Evolutionary conservation across 345 rosid genomes (phyloP), one percentile per base, ranked within the genome.

Genomic region (Capsella bursapastoris): DNA sequence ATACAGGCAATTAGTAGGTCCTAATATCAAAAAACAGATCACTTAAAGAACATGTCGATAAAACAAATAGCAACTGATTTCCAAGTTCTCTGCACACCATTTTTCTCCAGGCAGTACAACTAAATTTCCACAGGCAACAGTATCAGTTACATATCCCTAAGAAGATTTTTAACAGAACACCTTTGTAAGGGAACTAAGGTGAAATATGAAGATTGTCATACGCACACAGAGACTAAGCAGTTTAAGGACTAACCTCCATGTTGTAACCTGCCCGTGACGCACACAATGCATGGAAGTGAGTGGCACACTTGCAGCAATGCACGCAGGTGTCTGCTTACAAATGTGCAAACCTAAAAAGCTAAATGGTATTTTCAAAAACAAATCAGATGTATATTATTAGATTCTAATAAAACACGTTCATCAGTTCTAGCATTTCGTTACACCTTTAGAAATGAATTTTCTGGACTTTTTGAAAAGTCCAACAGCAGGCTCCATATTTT

Each of bases 31-130:
- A 71, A 41, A 40, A 51, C 27, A 40, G 14, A 58, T 32, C 73
- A 57, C 15, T 49, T 22, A 22, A 22, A 22, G 11, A 49, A 64
- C 15, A 56, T 51, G 62, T 76, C 48, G 57, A 78, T 7, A 31
- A 65, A 49, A 14, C 45, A 63, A 48, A 58, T 4, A 41, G 4
- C 47, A 12, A 86, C 75, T 25, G 86, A 70, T 22, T 90, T 95
- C 81, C 88, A 90, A 22, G 90, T 86, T 68, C 81, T 82, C 83
- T 85, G 96, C 64, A 72, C 70, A 48, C 98, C 97, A 84, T 76
- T 83, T 77, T 80, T 91, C 90, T 88, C 97, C 53, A 47, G 67
- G 82, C 90, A 87, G 71, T 85, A 90, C 78, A 95, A 52, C 99
- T 95, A 70, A 68, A 80, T 58, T 68, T 77, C 59, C 74, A 66